Percentiles rank a stretch among this genome's conserved stretches.
These are phyloP conservation scores for Plasmodium cynomolgi DNA, from an alignment of 169 alveolate species.

Conservation along the genomic window DNA sequence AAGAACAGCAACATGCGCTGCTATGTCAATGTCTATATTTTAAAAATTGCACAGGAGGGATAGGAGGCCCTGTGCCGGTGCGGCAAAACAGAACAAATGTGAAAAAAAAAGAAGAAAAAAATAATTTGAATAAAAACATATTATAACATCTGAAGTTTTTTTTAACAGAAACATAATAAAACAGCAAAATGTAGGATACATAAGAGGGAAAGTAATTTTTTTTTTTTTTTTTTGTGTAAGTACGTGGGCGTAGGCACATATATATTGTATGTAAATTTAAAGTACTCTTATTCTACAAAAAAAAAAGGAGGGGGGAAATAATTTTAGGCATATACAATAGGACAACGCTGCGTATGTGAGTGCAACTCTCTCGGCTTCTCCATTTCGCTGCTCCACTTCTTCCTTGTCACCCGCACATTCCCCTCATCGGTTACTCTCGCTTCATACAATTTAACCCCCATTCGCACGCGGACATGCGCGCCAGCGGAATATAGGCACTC, in stretches of 20 bases:
- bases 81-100: not conserved
- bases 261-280: conserved; percentile 25
- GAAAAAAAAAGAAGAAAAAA: conserved; percentile 3
- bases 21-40: conserved; percentile 40
- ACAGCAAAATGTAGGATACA: not conserved
- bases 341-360: not conserved
- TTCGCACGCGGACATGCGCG: not conserved
- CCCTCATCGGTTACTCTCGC: not conserved
- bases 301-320: not conserved
- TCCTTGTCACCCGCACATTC: not conserved
- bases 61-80: not conserved
- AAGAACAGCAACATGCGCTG: conserved; percentile 58
- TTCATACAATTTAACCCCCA: not conserved
- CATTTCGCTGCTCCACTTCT: not conserved
- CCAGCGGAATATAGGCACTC: not conserved
- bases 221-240: not conserved
- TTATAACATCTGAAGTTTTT: not conserved
- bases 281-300: not conserved
- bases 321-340: not conserved
- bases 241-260: not conserved
- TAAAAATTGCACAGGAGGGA: conserved; percentile 24
- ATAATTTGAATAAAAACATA: conserved; percentile 23
- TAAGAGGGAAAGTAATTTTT: not conserved
- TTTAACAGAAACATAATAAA: conserved; percentile 40
- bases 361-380: not conserved